Base-by-base conservation (phyloP, 176 grass and related monocot genomes). In the Bothriochloa decipiens region DNA sequence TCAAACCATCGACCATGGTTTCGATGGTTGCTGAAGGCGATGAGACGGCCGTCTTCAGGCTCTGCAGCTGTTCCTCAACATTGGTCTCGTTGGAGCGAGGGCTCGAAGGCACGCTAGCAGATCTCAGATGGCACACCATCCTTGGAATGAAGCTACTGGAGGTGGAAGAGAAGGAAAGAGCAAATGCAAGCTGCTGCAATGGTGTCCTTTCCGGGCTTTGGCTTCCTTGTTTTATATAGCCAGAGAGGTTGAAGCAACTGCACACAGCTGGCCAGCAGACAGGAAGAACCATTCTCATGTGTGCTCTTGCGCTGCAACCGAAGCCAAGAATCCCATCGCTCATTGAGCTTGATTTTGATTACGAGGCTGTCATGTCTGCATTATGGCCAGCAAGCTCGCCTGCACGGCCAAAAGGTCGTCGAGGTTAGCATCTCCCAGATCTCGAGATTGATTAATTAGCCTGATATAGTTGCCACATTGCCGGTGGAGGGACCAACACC, bases 31-130 rank as follows among this genome's bases (percentile, higher is more conserved):
- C 37, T 5, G 68, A 78, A 16, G 84, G 36, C 3, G 80, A 65
- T 28, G 66, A 72, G 52, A 83, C n/a, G 37, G 25, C 66, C n/a
- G 71, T 27, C 20, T 78, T 77, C 2, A 89, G 70, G n/a, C 49
- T 81, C 17, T 68, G 76, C 39, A 89, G 71, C 45, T 87, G 60
- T 49, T 65, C 67, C 26, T 81, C 69, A 5, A 72, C 23, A 20
- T 65, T 6, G 8, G 37, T 9, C 26, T 85, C 26, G 12, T 20
- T 66, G 32, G 58, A 40, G 6, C 14, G 77, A 66, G 77, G 68
- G 69, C 73, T 78, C 32, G 69, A 72, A 14, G 69, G 69, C 4
- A 15, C 11, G 3, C 40, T 72, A 0, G n/a, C 40, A 3, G 40
- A 72, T 72, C 69, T 72, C 22, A 45, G 39, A 23, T 72, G 69